A percentile compares a stretch with the other conserved stretches of the same genome.
Conservation (phyloP, 768 basidiomycete genomes). For the Tricholoma terreum region DNA sequence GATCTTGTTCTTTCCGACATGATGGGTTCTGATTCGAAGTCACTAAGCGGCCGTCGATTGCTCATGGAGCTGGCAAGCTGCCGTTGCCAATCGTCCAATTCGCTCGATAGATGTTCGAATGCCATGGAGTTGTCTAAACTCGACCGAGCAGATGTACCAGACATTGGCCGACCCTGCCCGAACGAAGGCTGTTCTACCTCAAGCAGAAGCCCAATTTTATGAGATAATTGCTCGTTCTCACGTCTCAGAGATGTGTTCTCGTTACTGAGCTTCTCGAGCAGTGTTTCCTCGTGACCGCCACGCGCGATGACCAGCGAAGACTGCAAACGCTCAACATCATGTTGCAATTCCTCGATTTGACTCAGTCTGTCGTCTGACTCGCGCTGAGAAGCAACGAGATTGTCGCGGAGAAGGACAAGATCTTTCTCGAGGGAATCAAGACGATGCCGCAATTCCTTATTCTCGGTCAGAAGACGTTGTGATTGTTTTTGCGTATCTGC, state of each 20-base stretch:
- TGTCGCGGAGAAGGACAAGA: conserved; percentile 66
- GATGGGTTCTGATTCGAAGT: conserved; percentile 59
- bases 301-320: conserved; percentile 72
- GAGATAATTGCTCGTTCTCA: conserved; percentile 87
- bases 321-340: conserved; percentile 74
- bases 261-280: conserved; percentile 76
- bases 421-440: conserved; percentile 75
- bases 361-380: conserved; percentile 76
- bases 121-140: conserved; percentile 79
- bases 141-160: conserved; percentile 56
- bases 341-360: conserved; percentile 76
- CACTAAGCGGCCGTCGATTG: conserved; percentile 66
- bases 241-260: conserved; percentile 78
- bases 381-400: conserved; percentile 66
- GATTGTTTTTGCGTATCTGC: conserved; percentile 74
- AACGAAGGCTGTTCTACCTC: conserved; percentile 82
- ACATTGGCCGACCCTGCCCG: conserved; percentile 58
- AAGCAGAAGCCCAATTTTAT: conserved; percentile 85
- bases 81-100: conserved; percentile 84
- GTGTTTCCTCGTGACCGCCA: conserved; percentile 71
- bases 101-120: conserved; percentile 75
- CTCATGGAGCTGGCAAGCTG: conserved; percentile 80
- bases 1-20: conserved; percentile 61
- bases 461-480: conserved; percentile 68
- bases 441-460: conserved; percentile 71